Conservation (phyloP, 768 basidiomycete genomes). For the Rhodocollybia butyracea region DNA sequence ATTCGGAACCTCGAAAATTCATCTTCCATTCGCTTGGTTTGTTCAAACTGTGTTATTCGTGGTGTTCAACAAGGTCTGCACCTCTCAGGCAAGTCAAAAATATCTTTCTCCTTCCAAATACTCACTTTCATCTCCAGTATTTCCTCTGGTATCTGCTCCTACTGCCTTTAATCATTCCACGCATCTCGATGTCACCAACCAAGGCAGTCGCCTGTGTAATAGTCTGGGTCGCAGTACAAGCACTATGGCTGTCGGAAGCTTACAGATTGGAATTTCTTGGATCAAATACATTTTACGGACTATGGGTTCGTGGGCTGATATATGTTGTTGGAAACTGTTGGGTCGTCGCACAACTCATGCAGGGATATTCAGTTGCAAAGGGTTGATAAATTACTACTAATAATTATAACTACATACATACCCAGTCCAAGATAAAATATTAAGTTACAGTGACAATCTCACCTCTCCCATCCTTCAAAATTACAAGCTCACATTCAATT, state of each 20-base stretch:
- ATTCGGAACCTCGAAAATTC: constrained; percentile 52
- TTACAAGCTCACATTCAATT: constrained; percentile 88
- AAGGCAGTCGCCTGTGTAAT: constrained; percentile 38
- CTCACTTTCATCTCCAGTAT: constrained; percentile 55
- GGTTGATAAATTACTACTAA: neutral
- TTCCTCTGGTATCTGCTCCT: constrained; percentile 96
- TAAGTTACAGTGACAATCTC: constrained; percentile 88
- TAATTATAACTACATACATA: neutral
- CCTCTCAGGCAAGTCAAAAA: constrained; percentile 67
- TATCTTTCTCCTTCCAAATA: constrained; percentile 12
- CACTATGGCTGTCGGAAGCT: constrained; percentile 86
- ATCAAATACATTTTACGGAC: constrained; percentile 59
- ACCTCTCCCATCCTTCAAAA: constrained; percentile 87
- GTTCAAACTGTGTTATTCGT: constrained; percentile 90
- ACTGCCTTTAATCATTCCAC: constrained; percentile 77
- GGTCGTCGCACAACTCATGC: constrained; percentile 69
- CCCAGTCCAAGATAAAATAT: neutral
- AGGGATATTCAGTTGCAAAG: constrained; percentile 28
- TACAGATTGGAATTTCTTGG: constrained; percentile 90
- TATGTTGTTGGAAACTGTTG: constrained; percentile 79
- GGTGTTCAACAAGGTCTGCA: constrained; percentile 98
- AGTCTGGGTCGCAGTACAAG: constrained; percentile 80
- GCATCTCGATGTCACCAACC: constrained; percentile 46
- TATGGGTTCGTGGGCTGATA: constrained; percentile 78
- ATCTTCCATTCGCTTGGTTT: constrained; percentile 85